phyloP scores from a whole-genome alignment of 75 land plant species.

The Picea glauca region DNA sequence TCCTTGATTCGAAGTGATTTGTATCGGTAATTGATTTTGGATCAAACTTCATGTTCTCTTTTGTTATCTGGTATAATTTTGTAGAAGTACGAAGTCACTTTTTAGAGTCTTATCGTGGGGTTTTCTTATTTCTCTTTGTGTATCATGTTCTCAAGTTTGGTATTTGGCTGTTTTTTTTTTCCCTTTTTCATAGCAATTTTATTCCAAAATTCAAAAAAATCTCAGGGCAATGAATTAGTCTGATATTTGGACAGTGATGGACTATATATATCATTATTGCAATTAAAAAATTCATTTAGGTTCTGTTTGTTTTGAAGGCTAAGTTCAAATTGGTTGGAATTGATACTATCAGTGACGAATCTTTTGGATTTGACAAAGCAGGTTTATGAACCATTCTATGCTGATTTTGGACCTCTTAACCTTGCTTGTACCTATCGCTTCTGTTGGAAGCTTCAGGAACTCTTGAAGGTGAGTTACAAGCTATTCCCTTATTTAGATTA shows the following conservation, averaged over 20 bases:
- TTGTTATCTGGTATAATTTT: neutral
- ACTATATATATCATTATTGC: too few species aligned
- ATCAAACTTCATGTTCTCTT: neutral
- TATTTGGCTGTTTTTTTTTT: too few species aligned
- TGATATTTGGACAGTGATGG: too few species aligned
- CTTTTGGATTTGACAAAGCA: constrained; percentile 15
- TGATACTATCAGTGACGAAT: neutral
- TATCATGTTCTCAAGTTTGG: too few species aligned
- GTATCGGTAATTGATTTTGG: too few species aligned
- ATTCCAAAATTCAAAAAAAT: too few species aligned
- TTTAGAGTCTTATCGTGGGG: too few species aligned
- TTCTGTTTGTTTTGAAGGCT: neutral
- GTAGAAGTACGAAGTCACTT: too few species aligned
- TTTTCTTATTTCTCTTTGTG: too few species aligned
- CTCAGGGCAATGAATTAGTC: too few species aligned
- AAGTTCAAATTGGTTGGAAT: neutral
- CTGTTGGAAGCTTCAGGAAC: constrained; percentile 37
- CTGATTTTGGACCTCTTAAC: constrained; percentile 52
- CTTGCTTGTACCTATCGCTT: constrained; percentile 51
- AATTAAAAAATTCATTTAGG: neutral
- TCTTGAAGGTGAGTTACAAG: constrained; percentile 30
- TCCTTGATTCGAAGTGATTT: too few species aligned
- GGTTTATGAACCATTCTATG: constrained; percentile 52
- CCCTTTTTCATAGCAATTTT: too few species aligned
- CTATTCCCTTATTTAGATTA: neutral